Conservation (phyloP, 768 basidiomycete species). For the Leucocoprinus leucothites region DNA sequence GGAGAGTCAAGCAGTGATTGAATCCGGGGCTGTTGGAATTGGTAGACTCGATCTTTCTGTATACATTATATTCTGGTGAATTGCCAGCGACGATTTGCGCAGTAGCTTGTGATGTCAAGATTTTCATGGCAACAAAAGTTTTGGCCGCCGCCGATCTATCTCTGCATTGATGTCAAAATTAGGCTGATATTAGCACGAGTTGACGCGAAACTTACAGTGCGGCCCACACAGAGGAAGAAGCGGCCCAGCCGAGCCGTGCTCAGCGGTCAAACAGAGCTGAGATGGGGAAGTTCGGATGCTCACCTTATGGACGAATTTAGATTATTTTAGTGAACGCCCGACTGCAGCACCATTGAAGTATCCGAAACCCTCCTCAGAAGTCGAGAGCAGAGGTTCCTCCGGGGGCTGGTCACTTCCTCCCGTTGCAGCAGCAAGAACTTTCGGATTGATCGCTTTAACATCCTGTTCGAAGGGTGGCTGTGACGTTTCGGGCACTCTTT, state of each 20-base stretch:
- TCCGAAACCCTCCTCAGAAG: constrained; percentile 14
- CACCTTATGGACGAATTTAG: constrained; percentile 11
- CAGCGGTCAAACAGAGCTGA: background rate
- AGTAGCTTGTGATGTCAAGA: background rate
- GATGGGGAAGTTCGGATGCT: background rate
- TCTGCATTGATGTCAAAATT: background rate
- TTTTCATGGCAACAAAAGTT: background rate
- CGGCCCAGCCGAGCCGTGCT: background rate
- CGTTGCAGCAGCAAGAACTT: background rate
- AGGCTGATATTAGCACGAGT: background rate
- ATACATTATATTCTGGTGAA: constrained; percentile 13
- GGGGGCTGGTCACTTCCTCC: constrained; percentile 7
- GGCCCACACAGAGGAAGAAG: constrained; percentile 1
- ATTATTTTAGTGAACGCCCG: background rate
- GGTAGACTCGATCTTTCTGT: constrained; percentile 10
- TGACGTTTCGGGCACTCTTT: too few species aligned
- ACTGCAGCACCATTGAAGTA: constrained; percentile 11
- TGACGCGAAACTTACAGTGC: background rate
- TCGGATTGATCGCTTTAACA: too few species aligned
- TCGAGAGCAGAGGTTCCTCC: constrained; percentile 11
- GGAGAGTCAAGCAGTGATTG: constrained; percentile 13
- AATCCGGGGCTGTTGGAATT: constrained; percentile 13
- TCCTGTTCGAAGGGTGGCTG: too few species aligned
- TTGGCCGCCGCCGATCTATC: background rate
- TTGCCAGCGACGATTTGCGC: background rate